A percentile compares a stretch with the other conserved stretches of the same genome.
Evolutionary conservation across 2,329 filamentous ascomycete genomes (phyloP).

Genomic region (Huntiella savannae): DNA sequence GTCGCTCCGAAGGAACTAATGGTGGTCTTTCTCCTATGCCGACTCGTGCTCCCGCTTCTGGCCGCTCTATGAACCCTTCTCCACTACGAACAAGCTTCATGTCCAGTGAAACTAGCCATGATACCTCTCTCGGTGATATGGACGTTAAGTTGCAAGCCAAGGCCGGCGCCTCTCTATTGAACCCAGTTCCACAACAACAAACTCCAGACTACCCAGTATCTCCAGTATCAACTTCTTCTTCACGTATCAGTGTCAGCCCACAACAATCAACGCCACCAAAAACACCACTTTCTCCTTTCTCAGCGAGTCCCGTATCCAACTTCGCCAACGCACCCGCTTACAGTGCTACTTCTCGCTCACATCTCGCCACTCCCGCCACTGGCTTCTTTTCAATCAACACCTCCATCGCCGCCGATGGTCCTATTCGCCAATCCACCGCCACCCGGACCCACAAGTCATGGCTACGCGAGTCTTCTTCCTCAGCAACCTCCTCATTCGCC

Average conservation of each 20-base stretch:
- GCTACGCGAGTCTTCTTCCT: neutral
- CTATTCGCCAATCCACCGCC: neutral
- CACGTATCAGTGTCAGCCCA: no score
- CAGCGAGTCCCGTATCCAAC: neutral
- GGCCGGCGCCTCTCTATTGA: neutral
- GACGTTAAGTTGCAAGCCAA: slow-evolving; percentile 2
- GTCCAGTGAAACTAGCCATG: neutral
- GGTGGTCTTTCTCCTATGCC: slow-evolving; percentile 1
- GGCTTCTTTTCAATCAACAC: slow-evolving; percentile 2
- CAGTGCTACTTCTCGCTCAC: neutral
- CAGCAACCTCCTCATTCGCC: neutral
- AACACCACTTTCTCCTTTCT: neutral
- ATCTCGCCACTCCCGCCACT: slow-evolving; percentile 2
- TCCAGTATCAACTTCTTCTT: neutral
- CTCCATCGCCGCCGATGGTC: neutral
- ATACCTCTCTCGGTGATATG: slow-evolving; percentile 2
- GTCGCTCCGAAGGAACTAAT: neutral
- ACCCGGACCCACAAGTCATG: neutral
- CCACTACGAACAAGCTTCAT: neutral
- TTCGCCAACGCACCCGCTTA: neutral
- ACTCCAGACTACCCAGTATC: neutral
- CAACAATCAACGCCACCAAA: neutral
- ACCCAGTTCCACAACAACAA: neutral
- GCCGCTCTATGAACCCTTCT: neutral
- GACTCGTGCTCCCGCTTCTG: neutral